These are phyloP conservation scores for Coix lacrymajobi DNA, from an alignment of 176 grass and related monocot genomes.

Conservation along the genomic window DNA sequence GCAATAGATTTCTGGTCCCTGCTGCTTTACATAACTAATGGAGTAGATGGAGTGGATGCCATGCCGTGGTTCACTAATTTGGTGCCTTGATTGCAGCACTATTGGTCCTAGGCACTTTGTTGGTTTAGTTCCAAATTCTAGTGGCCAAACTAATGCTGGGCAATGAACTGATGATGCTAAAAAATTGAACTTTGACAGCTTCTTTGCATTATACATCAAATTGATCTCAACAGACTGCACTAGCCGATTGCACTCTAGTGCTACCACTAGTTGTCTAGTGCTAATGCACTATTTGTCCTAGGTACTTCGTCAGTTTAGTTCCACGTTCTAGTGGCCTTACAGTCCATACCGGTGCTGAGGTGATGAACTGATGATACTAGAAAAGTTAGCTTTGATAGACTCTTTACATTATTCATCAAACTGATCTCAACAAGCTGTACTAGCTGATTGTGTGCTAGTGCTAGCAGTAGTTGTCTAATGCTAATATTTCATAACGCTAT, in stretches of 20 bases:
- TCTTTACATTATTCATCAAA: not conserved
- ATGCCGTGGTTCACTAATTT: not conserved
- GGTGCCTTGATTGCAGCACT: not conserved
- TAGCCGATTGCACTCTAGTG: too few species aligned
- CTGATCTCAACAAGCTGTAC: not conserved
- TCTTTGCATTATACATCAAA: too few species aligned
- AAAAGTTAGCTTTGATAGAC: not conserved
- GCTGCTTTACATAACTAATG: not conserved
- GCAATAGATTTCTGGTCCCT: not conserved
- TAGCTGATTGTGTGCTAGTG: not conserved
- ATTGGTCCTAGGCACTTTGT: not conserved
- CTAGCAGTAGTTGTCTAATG: not conserved
- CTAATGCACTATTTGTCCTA: not conserved
- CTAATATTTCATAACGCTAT: not conserved
- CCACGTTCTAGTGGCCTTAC: not conserved
- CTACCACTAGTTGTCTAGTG: too few species aligned
- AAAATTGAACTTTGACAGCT: too few species aligned
- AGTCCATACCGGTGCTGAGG: not conserved
- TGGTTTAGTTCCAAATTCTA: not conserved
- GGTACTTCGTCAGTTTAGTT: not conserved
- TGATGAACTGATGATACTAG: not conserved
- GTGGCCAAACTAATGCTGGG: too few species aligned
- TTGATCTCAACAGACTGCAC: too few species aligned
- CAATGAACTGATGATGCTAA: too few species aligned
- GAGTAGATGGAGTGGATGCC: not conserved